These are phyloP conservation scores for Fonsecaea nubica DNA, from an alignment of 2,329 filamentous ascomycete species.

Conservation along the genomic window DNA sequence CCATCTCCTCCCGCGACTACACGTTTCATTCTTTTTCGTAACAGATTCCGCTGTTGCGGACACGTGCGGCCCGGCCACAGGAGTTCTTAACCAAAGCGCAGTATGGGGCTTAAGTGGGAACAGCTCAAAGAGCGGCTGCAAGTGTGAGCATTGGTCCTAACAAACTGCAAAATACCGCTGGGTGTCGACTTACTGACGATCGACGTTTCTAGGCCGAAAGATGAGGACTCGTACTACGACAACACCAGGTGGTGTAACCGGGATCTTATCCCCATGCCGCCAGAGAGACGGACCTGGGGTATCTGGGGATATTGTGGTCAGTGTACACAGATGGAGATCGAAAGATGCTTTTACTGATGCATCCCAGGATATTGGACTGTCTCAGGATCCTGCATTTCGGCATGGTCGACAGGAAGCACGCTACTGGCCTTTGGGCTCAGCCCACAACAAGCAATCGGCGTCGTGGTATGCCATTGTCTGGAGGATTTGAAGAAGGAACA, in stretches of 20 bases:
- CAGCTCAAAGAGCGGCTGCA: conserved; percentile 26
- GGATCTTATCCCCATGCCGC: conserved; percentile 43
- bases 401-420: conserved; percentile 43
- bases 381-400: conserved; percentile 42
- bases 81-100: conserved; percentile 10
- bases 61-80: conserved; percentile 4
- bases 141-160: conserved; percentile 19
- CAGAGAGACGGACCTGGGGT: conserved; percentile 42
- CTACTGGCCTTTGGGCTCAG: conserved; percentile 42
- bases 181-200: conserved; percentile 9
- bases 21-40: conserved; percentile 20
- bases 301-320: conserved; percentile 41
- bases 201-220: conserved; percentile 34
- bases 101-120: conserved; percentile 28
- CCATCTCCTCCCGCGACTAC: not conserved
- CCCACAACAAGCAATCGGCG: conserved; percentile 40
- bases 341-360: conserved; percentile 12
- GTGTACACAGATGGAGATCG: conserved; percentile 1
- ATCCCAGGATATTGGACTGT: conserved; percentile 43
- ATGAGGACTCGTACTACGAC: conserved; percentile 38
- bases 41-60: not conserved
- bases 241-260: conserved; percentile 43
- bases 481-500: not conserved
- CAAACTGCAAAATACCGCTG: not conserved
- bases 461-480: conserved; percentile 36